Base-by-base conservation (phyloP, 225 moss, liverwort and hornwort genomes). In the Polytrichum commune region DNA sequence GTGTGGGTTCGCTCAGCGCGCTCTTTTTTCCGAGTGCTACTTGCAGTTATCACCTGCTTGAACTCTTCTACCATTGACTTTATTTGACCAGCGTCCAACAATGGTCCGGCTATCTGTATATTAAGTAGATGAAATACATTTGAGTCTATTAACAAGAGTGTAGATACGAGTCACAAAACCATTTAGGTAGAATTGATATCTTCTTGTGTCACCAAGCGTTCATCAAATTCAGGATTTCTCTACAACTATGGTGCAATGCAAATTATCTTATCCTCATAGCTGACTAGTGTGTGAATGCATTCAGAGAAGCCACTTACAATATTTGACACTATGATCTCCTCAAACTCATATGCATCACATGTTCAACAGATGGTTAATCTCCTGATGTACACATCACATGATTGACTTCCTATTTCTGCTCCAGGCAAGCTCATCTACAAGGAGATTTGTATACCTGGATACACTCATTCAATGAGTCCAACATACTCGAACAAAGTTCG, bases 381-480 rank as follows among this genome's bases (percentile, higher is more conserved):
- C 30, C 30, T 30, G 0, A 30, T 6, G 30, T 30, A 30, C 30
- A 30, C 30, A 30, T 30, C 30, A 30, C 1, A 30, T 30, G 30
- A 30, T 30, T 6, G 18, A 20, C 1, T 58, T 58, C 58, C 22
- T 58, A 20, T 58, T 20, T 8, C 6, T 58, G 6, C 58, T 58
- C 58, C 58, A 22, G 58, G 22, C 58, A 58, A 58, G 58, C 24
- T 24, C 58, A 58, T 22, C 58, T 6, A 58, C 58, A 58, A 58
- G 9, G 22, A 57, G 22, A 7, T 13, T 54, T 60, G 22, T 26
- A 72, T 78, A 92, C 97, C 94, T 94, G 93, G 62, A 95, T 90
- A 77, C 98, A 98, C 64, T 98, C 98, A 70, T 98, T 95, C 64
- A 98, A 71, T 4, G 98, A 91, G 76, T 98, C 98, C 83, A 98